These are phyloP conservation scores for Millerozyma miso DNA, from an alignment of 805 yeast genomes.

Conservation along the genomic window DNA sequence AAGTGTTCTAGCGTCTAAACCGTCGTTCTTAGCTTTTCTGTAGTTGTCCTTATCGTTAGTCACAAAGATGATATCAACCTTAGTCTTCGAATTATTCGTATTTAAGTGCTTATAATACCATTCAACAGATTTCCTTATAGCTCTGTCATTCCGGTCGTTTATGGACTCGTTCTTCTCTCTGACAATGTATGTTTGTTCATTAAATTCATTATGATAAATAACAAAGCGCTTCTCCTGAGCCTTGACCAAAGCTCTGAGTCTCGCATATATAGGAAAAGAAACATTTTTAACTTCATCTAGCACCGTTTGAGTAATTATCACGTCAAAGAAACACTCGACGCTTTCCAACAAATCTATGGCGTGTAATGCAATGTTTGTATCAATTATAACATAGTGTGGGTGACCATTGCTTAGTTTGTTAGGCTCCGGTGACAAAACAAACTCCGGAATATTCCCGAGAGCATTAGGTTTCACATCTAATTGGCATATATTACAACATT, in stretches of 20 bases:
- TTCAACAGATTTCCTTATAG: conserved; percentile 68
- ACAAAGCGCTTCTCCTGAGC: conserved; percentile 77
- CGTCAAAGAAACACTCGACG: conserved; percentile 74
- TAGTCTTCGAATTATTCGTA: conserved; percentile 19
- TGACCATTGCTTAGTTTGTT: conserved; percentile 44
- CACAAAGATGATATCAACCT: conserved; percentile 51
- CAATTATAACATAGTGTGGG: conserved; percentile 79
- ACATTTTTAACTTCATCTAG: conserved; percentile 87
- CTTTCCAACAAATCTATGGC: conserved; percentile 89
- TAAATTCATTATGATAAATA: conserved; percentile 92
- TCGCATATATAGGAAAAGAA: conserved; percentile 81
- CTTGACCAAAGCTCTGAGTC: conserved; percentile 74
- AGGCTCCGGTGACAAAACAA: conserved; percentile 66
- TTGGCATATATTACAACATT: conserved; percentile 60
- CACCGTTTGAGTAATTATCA: conserved; percentile 91
- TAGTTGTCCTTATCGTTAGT: conserved; percentile 77
- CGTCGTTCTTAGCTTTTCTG: conserved; percentile 50
- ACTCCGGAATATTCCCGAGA: conserved; percentile 58
- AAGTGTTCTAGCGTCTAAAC: conserved; percentile 52
- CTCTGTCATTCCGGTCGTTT: conserved; percentile 88
- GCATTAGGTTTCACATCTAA: conserved; percentile 56
- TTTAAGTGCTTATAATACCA: conserved; percentile 72
- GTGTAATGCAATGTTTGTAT: conserved; percentile 81
- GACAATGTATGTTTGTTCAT: conserved; percentile 60
- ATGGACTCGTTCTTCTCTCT: conserved; percentile 66